Percentiles rank a stretch among this genome's conserved stretches.
Conservation (phyloP, 2,329 filamentous ascomycete genomes). For the Aspergillus sp. region DNA sequence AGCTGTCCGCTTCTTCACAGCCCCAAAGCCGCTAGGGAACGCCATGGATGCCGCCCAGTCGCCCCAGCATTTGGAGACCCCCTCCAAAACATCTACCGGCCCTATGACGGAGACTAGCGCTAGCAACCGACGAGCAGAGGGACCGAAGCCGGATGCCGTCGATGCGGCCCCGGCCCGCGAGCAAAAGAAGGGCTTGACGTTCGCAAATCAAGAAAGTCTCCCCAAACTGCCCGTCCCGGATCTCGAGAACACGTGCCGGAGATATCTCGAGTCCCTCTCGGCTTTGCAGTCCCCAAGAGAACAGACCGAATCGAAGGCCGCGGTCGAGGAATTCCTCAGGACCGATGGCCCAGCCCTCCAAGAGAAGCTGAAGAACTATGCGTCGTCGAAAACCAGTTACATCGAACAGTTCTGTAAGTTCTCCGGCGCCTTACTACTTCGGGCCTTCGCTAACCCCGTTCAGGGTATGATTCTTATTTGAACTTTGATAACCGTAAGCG, state of each 20-base stretch:
- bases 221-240: constrained; percentile 91
- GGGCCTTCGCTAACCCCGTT: constrained; percentile 3
- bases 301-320: constrained; percentile 69
- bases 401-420: constrained; percentile 95
- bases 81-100: constrained; percentile 10
- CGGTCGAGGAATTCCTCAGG: constrained; percentile 73
- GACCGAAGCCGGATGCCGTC: constrained; percentile 40
- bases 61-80: constrained; percentile 18
- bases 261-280: constrained; percentile 68
- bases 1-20: constrained; percentile 61
- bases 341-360: constrained; percentile 76
- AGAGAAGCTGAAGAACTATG: constrained; percentile 82
- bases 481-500: constrained; percentile 84
- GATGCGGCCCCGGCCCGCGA: constrained; percentile 36
- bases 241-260: constrained; percentile 65
- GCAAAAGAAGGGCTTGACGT: constrained; percentile 64
- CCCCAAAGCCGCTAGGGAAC: constrained; percentile 64
- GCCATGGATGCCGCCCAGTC: constrained; percentile 44
- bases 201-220: constrained; percentile 76
- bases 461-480: constrained; percentile 97
- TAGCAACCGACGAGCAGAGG: constrained; percentile 31
- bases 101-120: constrained; percentile 9
- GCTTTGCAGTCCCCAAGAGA: constrained; percentile 75
- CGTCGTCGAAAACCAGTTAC: constrained; percentile 82
- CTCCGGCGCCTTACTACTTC: background rate